These are phyloP conservation scores for Orychophragmus violaceus DNA, from an alignment of 345 rosid genomes.

Conservation along the genomic window DNA sequence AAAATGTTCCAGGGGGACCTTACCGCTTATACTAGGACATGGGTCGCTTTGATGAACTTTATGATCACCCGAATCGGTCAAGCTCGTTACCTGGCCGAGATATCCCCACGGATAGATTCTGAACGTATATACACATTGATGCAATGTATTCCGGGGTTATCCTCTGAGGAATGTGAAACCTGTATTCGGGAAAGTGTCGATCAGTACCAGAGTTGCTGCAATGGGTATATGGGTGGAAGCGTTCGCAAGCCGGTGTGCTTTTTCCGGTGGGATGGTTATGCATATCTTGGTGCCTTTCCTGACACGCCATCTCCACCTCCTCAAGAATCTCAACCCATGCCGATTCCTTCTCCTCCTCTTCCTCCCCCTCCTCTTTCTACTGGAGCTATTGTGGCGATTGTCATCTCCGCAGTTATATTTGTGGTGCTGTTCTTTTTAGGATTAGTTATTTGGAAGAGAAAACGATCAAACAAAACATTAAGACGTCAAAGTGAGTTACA, in stretches of 20 bases:
- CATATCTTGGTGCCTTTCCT: slow-evolving; percentile 4
- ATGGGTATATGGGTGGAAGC: slow-evolving; percentile 6
- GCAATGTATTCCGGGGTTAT: slow-evolving; percentile 19
- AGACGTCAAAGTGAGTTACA: background rate
- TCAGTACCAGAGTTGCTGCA: background rate
- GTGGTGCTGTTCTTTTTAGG: background rate
- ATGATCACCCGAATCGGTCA: background rate
- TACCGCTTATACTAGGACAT: background rate
- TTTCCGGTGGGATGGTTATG: slow-evolving; percentile 17
- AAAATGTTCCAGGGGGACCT: background rate
- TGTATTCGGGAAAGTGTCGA: slow-evolving; percentile 18
- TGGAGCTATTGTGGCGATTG: background rate
- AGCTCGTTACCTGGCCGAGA: background rate
- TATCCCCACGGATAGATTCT: background rate
- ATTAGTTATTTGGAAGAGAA: background rate
- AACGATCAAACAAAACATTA: background rate
- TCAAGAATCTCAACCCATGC: background rate
- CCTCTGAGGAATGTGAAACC: slow-evolving; percentile 9
- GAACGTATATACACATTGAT: slow-evolving; percentile 1
- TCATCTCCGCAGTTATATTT: background rate
- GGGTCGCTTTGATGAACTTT: background rate
- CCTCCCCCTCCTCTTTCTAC: background rate
- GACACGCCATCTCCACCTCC: background rate
- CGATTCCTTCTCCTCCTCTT: background rate
- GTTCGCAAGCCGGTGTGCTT: slow-evolving; percentile 11